Evolutionary conservation across 305 asterid species (phyloP).

Genomic region (Stenogyne calaminthoides): DNA sequence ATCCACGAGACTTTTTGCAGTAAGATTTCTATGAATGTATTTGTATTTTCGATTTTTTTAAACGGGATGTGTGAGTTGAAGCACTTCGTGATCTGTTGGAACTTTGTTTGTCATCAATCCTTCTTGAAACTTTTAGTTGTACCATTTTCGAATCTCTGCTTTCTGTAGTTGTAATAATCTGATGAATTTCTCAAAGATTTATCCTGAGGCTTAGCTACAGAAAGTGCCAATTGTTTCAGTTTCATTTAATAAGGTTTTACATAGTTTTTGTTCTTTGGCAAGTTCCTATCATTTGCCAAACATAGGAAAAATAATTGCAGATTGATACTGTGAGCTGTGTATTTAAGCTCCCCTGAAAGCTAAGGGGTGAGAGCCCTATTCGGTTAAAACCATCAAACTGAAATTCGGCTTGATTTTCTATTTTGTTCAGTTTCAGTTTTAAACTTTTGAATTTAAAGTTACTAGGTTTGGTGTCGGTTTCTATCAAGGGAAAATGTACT

Average conservation of each 20-base stretch:
- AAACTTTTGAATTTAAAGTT: no score
- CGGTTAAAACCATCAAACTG: no score
- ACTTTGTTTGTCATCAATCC: background rate
- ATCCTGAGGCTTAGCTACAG: background rate
- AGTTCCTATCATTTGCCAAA: no score
- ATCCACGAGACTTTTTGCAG: slow-evolving; percentile 68
- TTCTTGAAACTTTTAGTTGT: background rate
- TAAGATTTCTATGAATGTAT: background rate
- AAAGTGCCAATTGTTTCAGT: background rate
- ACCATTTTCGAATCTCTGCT: background rate
- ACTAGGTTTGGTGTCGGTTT: no score
- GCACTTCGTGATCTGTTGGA: background rate
- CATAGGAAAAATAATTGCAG: no score
- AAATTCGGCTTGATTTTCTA: no score
- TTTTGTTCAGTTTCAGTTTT: no score
- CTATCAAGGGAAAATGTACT: no score
- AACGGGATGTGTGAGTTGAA: background rate
- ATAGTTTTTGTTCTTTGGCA: no score
- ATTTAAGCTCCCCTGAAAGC: no score
- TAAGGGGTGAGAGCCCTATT: no score
- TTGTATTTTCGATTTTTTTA: background rate
- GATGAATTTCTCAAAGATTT: background rate
- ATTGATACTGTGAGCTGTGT: no score
- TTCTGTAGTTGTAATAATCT: background rate
- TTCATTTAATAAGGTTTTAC: background rate